These are phyloP conservation scores for Lecanicillium sp. DNA, from an alignment of 2,329 filamentous ascomycete species.

Conservation along the genomic window DNA sequence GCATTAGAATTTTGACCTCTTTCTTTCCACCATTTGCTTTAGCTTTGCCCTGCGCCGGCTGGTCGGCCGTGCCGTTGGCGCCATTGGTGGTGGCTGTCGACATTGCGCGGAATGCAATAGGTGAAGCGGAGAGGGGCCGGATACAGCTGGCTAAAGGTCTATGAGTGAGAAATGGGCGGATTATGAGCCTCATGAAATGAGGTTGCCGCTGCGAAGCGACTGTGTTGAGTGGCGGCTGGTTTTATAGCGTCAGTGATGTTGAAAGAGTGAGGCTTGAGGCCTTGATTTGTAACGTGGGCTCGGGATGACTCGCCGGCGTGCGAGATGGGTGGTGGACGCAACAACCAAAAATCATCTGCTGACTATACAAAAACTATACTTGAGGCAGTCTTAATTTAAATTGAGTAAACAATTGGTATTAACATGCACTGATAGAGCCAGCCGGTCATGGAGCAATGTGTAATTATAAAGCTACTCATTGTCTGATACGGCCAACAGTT, in stretches of 20 bases:
- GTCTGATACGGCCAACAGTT: no score
- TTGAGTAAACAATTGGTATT: no score
- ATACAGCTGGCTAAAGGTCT: no score
- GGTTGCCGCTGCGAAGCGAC: not conserved
- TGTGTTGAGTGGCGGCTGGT: not conserved
- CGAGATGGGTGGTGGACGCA: not conserved
- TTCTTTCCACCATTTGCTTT: constrained; percentile 28
- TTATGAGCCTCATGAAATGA: not conserved
- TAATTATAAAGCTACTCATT: no score
- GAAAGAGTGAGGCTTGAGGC: not conserved
- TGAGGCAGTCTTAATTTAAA: no score
- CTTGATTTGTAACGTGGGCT: constrained; percentile 1
- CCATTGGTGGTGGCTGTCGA: constrained; percentile 2
- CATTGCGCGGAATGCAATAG: constrained; percentile 4
- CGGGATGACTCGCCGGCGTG: not conserved
- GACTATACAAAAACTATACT: no score
- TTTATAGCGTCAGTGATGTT: not conserved
- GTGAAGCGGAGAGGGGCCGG: no score
- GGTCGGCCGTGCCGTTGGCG: constrained; percentile 1
- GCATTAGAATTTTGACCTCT: constrained; percentile 63
- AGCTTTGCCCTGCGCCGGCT: not conserved
- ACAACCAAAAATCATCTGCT: no score
- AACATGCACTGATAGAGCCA: no score
- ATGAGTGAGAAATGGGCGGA: not conserved
- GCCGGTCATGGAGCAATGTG: no score